Conservation (phyloP, 2,329 filamentous ascomycete species). For the Pseudophaeomoniella oleicola region DNA sequence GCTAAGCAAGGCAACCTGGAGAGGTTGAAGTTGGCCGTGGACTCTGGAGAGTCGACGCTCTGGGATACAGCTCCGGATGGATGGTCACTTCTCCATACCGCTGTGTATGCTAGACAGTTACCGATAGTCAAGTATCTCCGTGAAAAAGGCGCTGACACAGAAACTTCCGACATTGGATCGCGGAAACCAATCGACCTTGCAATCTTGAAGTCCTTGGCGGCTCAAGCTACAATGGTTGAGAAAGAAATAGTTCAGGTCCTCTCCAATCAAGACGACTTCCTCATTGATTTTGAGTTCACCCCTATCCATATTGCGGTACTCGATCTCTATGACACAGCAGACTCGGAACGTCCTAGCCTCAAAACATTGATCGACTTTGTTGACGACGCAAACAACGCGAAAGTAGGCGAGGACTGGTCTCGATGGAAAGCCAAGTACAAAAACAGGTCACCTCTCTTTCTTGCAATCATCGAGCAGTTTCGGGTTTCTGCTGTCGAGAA, state of each 20-base stretch:
- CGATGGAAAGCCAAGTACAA: slow-evolving; percentile 7
- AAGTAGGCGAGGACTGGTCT: slow-evolving; percentile 7
- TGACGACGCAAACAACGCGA: slow-evolving; percentile 7
- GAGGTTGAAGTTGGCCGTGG: slow-evolving; percentile 6
- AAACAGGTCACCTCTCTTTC: slow-evolving; percentile 7
- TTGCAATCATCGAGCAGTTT: slow-evolving; percentile 8
- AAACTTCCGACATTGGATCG: slow-evolving; percentile 6
- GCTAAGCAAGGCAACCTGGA: slow-evolving; percentile 9
- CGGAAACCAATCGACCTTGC: slow-evolving; percentile 8
- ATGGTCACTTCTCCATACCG: slow-evolving; percentile 9
- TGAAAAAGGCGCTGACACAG: slow-evolving; percentile 7
- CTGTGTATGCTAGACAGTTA: slow-evolving; percentile 8
- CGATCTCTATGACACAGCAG: slow-evolving; percentile 7
- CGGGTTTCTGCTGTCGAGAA: slow-evolving; percentile 6
- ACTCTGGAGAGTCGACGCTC: slow-evolving; percentile 7
- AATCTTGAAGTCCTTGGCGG: slow-evolving; percentile 6
- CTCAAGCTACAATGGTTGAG: slow-evolving; percentile 5
- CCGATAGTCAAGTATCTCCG: slow-evolving; percentile 8
- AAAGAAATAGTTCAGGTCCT: slow-evolving; percentile 8
- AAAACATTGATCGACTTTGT: slow-evolving; percentile 8
- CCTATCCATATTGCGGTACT: slow-evolving; percentile 8
- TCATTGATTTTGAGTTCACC: slow-evolving; percentile 8
- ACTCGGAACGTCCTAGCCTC: slow-evolving; percentile 7
- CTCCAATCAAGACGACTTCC: slow-evolving; percentile 8
- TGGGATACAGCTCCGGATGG: slow-evolving; percentile 10